phyloP scores from a whole-genome alignment of 192 early-diverging fungal species.

The Podochytrium sp. region DNA sequence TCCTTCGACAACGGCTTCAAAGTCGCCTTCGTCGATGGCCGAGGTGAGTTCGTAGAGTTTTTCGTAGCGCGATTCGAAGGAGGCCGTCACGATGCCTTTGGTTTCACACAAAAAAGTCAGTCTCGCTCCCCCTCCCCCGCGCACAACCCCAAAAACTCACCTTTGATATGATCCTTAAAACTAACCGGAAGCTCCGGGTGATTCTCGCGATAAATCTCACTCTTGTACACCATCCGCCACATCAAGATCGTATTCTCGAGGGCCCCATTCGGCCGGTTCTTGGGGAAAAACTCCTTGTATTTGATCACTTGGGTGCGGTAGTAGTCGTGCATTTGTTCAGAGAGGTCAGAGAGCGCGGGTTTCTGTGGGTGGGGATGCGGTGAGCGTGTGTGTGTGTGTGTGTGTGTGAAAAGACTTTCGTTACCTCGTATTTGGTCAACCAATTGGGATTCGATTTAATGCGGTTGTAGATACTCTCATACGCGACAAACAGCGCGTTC shows the following conservation, averaged over 20 bases:
- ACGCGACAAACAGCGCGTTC: constrained; percentile 45
- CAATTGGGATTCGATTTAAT: constrained; percentile 46
- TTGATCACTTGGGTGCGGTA: constrained; percentile 53
- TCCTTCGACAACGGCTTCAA: constrained; percentile 54
- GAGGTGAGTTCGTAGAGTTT: constrained; percentile 50
- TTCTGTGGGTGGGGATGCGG: constrained; percentile 26
- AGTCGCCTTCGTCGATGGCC: constrained; percentile 54
- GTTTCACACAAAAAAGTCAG: not conserved
- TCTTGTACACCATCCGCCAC: constrained; percentile 57
- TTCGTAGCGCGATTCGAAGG: constrained; percentile 46
- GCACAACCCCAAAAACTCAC: not conserved
- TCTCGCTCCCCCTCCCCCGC: not conserved
- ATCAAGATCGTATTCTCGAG: constrained; percentile 56
- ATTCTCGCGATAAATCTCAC: constrained; percentile 45
- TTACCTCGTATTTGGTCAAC: constrained; percentile 44
- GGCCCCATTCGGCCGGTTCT: constrained; percentile 52
- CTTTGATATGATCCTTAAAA: constrained; percentile 45
- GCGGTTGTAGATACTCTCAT: constrained; percentile 43
- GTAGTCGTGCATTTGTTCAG: constrained; percentile 54
- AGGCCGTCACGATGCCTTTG: constrained; percentile 38
- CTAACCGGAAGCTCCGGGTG: constrained; percentile 47
- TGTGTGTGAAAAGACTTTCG: constrained; percentile 8
- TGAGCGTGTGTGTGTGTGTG: no score
- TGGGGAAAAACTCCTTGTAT: constrained; percentile 62
- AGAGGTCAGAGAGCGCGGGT: constrained; percentile 44